These are phyloP conservation scores for Trichosporon sp. DNA, from an alignment of 1,284 basidiomycete genomes.

Conservation along the genomic window DNA sequence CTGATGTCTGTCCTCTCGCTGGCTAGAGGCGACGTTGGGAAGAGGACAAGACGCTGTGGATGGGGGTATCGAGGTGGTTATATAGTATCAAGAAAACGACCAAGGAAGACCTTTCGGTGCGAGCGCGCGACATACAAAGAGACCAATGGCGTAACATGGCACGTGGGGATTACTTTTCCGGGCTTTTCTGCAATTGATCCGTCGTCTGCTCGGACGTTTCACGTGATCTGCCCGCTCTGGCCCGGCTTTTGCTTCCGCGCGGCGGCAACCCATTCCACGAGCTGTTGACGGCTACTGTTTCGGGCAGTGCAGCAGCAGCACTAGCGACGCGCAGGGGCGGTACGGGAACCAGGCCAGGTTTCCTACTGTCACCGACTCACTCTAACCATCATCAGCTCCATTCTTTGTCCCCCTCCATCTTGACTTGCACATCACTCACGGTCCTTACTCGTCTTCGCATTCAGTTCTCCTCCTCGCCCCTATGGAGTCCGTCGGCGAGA, in stretches of 20 bases:
- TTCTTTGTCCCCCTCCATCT: background rate
- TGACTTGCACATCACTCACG: background rate
- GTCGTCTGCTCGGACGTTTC: background rate
- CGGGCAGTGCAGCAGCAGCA: background rate
- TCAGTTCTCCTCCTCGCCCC: background rate
- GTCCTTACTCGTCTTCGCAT: conserved; percentile 4
- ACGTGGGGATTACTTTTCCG: background rate
- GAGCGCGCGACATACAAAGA: background rate
- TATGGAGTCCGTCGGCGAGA: conserved; percentile 10
- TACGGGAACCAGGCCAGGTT: background rate
- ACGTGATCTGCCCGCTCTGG: background rate
- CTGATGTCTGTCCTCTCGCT: conserved; percentile 3
- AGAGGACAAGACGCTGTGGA: conserved; percentile 5
- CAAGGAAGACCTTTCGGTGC: background rate
- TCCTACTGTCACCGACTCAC: background rate
- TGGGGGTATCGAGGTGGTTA: conserved; percentile 4
- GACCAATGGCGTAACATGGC: background rate
- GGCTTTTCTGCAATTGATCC: background rate
- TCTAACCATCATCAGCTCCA: background rate
- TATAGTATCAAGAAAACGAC: conserved; percentile 2
- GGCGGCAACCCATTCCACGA: background rate
- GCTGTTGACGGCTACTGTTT: background rate
- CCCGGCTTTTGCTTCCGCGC: background rate
- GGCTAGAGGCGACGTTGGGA: conserved; percentile 5
- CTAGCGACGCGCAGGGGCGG: background rate